Evolutionary conservation across 2,329 filamentous ascomycete genomes (phyloP).

Genomic region (Ascochyta rabiei): DNA sequence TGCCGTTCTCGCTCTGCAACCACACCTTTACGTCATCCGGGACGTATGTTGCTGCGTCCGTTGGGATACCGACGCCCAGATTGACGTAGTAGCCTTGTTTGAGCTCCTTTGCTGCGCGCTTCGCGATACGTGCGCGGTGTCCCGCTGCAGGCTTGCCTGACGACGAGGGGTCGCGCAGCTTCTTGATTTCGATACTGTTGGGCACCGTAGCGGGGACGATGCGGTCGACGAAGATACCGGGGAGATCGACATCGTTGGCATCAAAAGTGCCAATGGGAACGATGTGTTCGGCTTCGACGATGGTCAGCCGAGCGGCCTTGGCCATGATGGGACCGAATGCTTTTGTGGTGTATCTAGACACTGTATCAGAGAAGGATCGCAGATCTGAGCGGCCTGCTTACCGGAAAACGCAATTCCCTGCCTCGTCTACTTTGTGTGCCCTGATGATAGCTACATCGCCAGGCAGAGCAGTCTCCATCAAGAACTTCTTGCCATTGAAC

Average conservation of each 20-base stretch:
- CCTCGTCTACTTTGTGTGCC: conserved; percentile 76
- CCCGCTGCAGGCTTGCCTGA: conserved; percentile 22
- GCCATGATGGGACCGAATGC: conserved; percentile 67
- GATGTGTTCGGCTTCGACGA: conserved; percentile 93
- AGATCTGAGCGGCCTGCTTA: conserved; percentile 7
- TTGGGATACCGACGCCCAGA: conserved; percentile 90
- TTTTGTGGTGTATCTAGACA: conserved; percentile 44
- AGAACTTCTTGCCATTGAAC: conserved; percentile 73
- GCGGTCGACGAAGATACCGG: conserved; percentile 89
- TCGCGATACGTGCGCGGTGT: conserved; percentile 77
- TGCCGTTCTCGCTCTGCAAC: conserved; percentile 63
- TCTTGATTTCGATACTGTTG: conserved; percentile 74
- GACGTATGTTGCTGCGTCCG: conserved; percentile 84
- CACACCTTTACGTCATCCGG: conserved; percentile 59
- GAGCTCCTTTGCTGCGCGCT: conserved; percentile 86
- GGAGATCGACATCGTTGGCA: conserved; percentile 81
- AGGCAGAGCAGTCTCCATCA: conserved; percentile 78
- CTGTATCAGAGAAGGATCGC: conserved; percentile 3
- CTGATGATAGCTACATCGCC: conserved; percentile 79
- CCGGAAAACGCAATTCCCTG: conserved; percentile 76
- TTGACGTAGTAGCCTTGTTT: conserved; percentile 96
- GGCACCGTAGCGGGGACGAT: conserved; percentile 79
- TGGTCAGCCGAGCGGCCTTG: conserved; percentile 86
- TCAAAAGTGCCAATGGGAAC: conserved; percentile 87
- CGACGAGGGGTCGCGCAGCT: conserved; percentile 34